phyloP scores from a whole-genome alignment of 345 rosid species.

The Geranium rotundifolium region DNA sequence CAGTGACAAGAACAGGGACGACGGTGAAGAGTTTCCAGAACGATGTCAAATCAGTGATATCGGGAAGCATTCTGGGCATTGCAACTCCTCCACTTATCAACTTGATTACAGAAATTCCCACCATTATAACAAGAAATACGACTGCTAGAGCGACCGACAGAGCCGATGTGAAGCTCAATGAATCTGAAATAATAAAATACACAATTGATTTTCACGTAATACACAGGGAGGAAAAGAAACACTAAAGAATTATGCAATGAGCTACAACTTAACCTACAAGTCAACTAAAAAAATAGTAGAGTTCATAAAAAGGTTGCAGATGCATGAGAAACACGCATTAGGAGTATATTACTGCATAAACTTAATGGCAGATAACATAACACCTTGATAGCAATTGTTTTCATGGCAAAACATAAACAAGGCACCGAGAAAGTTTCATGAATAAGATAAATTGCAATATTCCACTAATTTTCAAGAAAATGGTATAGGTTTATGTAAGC shows the following conservation, averaged over 20 bases:
- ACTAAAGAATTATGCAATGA: not conserved
- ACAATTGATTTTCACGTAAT: not conserved
- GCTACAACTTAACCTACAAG: not conserved
- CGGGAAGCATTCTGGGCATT: constrained; percentile 78
- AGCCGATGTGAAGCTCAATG: constrained; percentile 81
- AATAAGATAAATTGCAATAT: too few relatives aligned
- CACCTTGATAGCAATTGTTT: too few relatives aligned
- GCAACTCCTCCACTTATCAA: constrained; percentile 41
- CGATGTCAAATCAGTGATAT: constrained; percentile 56
- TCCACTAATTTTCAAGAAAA: too few relatives aligned
- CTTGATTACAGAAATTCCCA: constrained; percentile 59
- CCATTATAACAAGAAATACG: constrained; percentile 64
- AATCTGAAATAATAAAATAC: constrained; percentile 44
- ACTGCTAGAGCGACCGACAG: constrained; percentile 72
- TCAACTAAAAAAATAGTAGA: not conserved
- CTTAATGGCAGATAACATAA: too few relatives aligned
- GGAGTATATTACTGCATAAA: too few relatives aligned
- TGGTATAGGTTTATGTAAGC: too few relatives aligned
- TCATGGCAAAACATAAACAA: too few relatives aligned
- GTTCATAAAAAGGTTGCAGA: not conserved
- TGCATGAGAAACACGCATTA: too few relatives aligned
- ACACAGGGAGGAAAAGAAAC: not conserved
- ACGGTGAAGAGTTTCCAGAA: constrained; percentile 76
- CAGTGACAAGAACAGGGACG: constrained; percentile 85
- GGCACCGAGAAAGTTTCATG: too few relatives aligned